These are phyloP conservation scores for Exophiala sp. DNA, from an alignment of 2,329 filamentous ascomycete species.

Conservation along the genomic window DNA sequence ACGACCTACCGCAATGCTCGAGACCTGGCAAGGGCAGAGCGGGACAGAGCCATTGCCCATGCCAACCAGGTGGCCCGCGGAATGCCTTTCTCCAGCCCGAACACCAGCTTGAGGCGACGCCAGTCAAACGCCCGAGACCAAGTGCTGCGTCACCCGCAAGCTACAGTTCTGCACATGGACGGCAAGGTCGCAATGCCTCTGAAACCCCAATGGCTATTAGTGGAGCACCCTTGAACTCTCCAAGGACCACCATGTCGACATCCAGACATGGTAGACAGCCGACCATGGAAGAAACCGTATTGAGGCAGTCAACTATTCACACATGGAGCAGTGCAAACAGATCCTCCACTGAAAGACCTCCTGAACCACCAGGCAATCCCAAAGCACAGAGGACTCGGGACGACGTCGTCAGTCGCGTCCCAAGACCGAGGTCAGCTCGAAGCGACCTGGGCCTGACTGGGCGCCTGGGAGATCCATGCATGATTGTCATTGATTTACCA, in stretches of 20 bases:
- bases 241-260: constrained; percentile 1
- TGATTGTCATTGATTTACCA: no score
- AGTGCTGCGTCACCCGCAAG: background rate
- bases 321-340: no score
- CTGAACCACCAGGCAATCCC: background rate
- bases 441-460: no score
- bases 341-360: background rate
- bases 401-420: background rate
- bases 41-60: constrained; percentile 34
- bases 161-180: constrained; percentile 12
- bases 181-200: constrained; percentile 9
- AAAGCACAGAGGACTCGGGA: background rate
- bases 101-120: constrained; percentile 7
- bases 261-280: background rate
- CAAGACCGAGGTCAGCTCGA: background rate
- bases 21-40: constrained; percentile 37
- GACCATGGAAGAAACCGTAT: background rate
- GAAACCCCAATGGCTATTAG: constrained; percentile 1
- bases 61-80: constrained; percentile 29
- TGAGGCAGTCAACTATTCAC: background rate
- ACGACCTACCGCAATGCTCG: constrained; percentile 40
- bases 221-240: constrained; percentile 4
- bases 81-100: constrained; percentile 10
- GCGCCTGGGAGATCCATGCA: no score
- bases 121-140: constrained; percentile 8